Conservation (phyloP, 768 basidiomycete genomes). For the Lyophyllum atratum region DNA sequence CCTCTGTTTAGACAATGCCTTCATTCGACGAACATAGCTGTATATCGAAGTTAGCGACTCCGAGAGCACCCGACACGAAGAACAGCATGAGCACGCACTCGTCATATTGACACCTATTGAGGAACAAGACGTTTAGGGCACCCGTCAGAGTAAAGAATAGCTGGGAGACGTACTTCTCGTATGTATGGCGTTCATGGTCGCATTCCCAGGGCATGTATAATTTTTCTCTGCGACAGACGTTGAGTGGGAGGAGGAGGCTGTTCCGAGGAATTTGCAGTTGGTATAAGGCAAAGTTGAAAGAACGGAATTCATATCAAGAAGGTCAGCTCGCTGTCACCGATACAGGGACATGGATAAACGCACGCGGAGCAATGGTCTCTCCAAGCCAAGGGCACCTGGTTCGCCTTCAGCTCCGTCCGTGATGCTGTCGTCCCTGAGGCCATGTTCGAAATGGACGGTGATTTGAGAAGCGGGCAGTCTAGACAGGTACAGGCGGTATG, state of each 20-base stretch:
- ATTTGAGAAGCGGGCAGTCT: neutral
- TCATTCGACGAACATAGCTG: conserved; percentile 90
- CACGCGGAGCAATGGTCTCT: conserved; percentile 92
- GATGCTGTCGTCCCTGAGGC: conserved; percentile 78
- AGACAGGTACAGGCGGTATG: neutral
- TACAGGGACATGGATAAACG: conserved; percentile 34
- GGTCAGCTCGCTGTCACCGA: conserved; percentile 4
- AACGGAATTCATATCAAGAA: neutral
- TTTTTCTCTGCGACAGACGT: conserved; percentile 79
- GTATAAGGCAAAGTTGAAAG: conserved; percentile 4
- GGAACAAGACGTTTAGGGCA: conserved; percentile 1
- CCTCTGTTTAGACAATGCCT: conserved; percentile 76
- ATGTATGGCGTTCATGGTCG: conserved; percentile 81
- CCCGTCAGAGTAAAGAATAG: neutral
- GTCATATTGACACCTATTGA: conserved; percentile 85
- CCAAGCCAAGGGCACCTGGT: conserved; percentile 79
- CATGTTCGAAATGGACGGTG: conserved; percentile 41
- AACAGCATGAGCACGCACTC: conserved; percentile 61
- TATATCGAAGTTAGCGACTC: conserved; percentile 6
- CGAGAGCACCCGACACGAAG: conserved; percentile 3
- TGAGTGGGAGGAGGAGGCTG: conserved; percentile 86
- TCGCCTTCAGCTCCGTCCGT: conserved; percentile 76
- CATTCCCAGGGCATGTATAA: conserved; percentile 92
- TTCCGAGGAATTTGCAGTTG: neutral
- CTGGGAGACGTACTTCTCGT: conserved; percentile 70